These are phyloP conservation scores for Hypoxylon intermedium DNA, from an alignment of 495 filamentous ascomycete species.

Conservation along the genomic window DNA sequence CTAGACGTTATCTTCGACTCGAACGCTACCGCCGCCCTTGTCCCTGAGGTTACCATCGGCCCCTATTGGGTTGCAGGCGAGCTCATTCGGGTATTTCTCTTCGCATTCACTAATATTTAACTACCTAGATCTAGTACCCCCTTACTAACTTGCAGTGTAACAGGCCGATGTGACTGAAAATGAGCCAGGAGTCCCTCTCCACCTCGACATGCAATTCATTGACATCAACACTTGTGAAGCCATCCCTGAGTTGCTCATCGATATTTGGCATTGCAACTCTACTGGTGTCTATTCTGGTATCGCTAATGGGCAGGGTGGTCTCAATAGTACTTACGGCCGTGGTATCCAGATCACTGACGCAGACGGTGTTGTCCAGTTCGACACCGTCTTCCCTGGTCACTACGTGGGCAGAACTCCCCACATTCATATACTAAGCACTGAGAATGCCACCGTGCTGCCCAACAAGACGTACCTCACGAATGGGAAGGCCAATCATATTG, in stretches of 20 bases:
- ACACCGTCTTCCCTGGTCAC: constrained; percentile 61
- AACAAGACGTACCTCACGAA: constrained; percentile 57
- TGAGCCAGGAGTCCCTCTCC: constrained; percentile 56
- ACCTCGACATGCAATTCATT: constrained; percentile 63
- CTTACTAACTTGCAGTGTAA: constrained; percentile 41
- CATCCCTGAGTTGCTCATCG: constrained; percentile 55
- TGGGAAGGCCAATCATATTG: constrained; percentile 60
- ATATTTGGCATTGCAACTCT: constrained; percentile 60
- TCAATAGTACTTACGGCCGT: constrained; percentile 58
- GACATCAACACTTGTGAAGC: constrained; percentile 61
- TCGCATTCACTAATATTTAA: no score
- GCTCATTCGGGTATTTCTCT: constrained; percentile 46
- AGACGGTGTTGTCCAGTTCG: constrained; percentile 57
- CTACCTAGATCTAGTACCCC: no score
- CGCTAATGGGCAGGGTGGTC: constrained; percentile 42
- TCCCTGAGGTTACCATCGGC: constrained; percentile 48
- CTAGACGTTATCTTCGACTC: constrained; percentile 56
- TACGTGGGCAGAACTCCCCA: constrained; percentile 60
- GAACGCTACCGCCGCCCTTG: constrained; percentile 46
- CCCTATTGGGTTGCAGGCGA: constrained; percentile 54
- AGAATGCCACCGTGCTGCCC: constrained; percentile 46
- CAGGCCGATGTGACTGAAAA: constrained; percentile 55
- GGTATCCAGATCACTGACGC: constrained; percentile 56
- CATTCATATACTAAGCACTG: constrained; percentile 53
- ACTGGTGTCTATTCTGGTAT: constrained; percentile 60